phyloP scores from a whole-genome alignment of 176 grass and related monocot genomes.

The Chloris gayana region DNA sequence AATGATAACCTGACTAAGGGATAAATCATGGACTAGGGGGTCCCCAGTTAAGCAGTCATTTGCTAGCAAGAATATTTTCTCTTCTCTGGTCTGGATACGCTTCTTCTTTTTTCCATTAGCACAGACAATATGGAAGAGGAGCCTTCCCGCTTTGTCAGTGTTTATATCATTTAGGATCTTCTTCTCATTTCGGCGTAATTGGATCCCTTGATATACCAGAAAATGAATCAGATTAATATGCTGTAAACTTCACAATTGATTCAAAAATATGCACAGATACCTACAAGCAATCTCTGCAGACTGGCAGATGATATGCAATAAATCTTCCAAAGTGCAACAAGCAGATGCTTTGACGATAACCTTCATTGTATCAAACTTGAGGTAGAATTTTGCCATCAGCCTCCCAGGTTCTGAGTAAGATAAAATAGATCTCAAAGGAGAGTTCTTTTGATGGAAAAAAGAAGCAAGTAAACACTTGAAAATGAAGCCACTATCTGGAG shows the following conservation, averaged over 20 bases:
- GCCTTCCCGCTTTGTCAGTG: conserved; percentile 77
- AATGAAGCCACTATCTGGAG: not conserved
- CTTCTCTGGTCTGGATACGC: conserved; percentile 88
- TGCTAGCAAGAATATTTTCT: conserved; percentile 87
- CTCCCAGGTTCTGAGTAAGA: conserved; percentile 80
- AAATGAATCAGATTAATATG: conserved; percentile 29
- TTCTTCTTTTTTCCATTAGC: conserved; percentile 89
- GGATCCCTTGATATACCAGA: conserved; percentile 77
- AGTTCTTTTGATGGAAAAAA: conserved; percentile 17
- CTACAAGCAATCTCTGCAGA: conserved; percentile 93
- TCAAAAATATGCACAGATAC: conserved; percentile 45
- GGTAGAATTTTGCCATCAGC: conserved; percentile 97
- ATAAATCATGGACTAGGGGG: conserved; percentile 83
- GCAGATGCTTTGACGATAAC: conserved; percentile 84
- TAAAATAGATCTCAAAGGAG: conserved; percentile 38
- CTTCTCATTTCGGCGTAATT: conserved; percentile 92
- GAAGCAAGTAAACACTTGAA: not conserved
- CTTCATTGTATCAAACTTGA: conserved; percentile 97
- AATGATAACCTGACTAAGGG: conserved; percentile 72
- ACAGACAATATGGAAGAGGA: conserved; percentile 75
- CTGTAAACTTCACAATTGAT: conserved; percentile 18
- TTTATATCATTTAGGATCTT: conserved; percentile 91
- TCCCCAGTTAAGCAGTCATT: conserved; percentile 96
- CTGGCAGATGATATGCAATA: conserved; percentile 75
- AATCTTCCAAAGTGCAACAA: conserved; percentile 83